Percentiles rank a stretch among this genome's conserved stretches.
Conservation (phyloP, 2,329 filamentous ascomycete species). For the Scytalidium sp. region DNA sequence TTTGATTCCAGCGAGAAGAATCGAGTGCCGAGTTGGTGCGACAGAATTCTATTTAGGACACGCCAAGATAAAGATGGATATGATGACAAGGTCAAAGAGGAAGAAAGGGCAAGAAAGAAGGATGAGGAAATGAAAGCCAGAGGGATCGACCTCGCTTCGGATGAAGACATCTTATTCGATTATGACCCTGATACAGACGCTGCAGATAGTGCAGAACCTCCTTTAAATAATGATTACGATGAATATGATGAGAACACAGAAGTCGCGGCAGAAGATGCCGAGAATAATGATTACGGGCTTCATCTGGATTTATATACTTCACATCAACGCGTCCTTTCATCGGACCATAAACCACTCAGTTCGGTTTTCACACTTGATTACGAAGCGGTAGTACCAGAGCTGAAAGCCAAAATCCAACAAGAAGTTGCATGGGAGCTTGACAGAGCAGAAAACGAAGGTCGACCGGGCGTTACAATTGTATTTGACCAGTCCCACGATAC, state of each 20-base stretch:
- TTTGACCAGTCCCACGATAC: slow-evolving; percentile 57
- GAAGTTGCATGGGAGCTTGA: slow-evolving; percentile 88
- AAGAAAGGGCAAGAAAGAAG: slow-evolving; percentile 63
- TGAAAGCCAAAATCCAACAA: slow-evolving; percentile 79
- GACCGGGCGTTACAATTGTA: slow-evolving; percentile 79
- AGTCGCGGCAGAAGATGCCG: slow-evolving; percentile 41
- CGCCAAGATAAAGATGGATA: slow-evolving; percentile 66
- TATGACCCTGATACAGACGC: slow-evolving; percentile 83
- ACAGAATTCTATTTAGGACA: slow-evolving; percentile 85
- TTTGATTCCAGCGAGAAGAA: slow-evolving; percentile 97
- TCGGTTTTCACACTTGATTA: slow-evolving; percentile 83
- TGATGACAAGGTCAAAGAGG: slow-evolving; percentile 60
- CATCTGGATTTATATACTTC: slow-evolving; percentile 70
- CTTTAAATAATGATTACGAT: slow-evolving; percentile 38
- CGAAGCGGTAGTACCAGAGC: slow-evolving; percentile 78
- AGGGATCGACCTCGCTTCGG: slow-evolving; percentile 68
- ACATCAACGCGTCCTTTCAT: slow-evolving; percentile 85
- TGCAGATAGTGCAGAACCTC: slow-evolving; percentile 43
- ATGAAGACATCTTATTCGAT: slow-evolving; percentile 82
- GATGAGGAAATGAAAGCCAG: slow-evolving; percentile 84
- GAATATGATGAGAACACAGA: slow-evolving; percentile 47
- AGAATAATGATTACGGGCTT: slow-evolving; percentile 54
- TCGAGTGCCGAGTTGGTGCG: slow-evolving; percentile 92
- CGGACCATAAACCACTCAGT: slow-evolving; percentile 90
- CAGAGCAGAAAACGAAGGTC: slow-evolving; percentile 84